phyloP scores from a whole-genome alignment of 768 basidiomycete genomes.

The Panaeolus cyanescens region DNA sequence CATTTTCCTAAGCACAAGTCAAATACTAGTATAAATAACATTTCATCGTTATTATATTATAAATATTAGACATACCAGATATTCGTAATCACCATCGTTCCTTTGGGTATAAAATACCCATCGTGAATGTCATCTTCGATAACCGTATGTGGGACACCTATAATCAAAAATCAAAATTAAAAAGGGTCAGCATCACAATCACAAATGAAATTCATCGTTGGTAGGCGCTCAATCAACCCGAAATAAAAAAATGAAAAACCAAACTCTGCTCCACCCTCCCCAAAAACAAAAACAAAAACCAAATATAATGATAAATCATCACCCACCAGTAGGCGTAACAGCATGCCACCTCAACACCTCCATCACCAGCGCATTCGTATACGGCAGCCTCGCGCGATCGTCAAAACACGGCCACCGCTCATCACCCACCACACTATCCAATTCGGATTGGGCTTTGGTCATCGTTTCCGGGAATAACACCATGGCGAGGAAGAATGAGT shows the following conservation, averaged over 20 bases:
- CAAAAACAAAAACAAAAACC: too few species aligned
- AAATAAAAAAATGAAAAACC: too few species aligned
- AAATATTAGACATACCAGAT: conserved; percentile 30
- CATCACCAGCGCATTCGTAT: conserved; percentile 37
- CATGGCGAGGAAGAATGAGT: conserved; percentile 43
- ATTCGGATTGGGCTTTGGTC: conserved; percentile 42
- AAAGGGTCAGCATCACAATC: too few species aligned
- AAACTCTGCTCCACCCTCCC: too few species aligned
- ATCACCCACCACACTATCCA: conserved; percentile 41
- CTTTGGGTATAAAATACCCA: conserved; percentile 47
- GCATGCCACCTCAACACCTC: conserved; percentile 39
- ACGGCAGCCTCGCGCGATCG: conserved; percentile 42
- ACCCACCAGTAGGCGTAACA: conserved; percentile 32
- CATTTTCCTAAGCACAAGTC: conserved; percentile 35
- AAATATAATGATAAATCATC: background rate
- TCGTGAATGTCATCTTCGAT: conserved; percentile 44
- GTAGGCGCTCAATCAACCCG: too few species aligned
- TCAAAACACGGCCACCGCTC: conserved; percentile 39
- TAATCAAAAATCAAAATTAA: too few species aligned
- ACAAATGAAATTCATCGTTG: too few species aligned
- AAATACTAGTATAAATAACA: too few species aligned
- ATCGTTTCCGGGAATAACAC: conserved; percentile 38
- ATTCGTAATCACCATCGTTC: conserved; percentile 34
- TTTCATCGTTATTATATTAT: too few species aligned
- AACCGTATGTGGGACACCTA: conserved; percentile 41